These are phyloP conservation scores for Pleurozium schreberi DNA, from an alignment of 225 moss, liverwort and hornwort genomes.

Conservation along the genomic window DNA sequence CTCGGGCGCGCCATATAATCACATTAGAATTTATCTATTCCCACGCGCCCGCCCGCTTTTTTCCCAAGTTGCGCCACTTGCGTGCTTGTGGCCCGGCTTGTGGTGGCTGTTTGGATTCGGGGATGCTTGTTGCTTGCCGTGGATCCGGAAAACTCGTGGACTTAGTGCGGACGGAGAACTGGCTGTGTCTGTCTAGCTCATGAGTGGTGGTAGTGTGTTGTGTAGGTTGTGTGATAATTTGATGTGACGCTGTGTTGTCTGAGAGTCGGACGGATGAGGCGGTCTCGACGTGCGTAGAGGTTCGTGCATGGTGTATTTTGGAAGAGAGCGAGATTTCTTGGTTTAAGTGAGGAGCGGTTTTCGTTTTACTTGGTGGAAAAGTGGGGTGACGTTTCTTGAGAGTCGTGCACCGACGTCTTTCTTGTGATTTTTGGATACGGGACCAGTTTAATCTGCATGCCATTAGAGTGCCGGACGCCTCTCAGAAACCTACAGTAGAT, in stretches of 20 bases:
- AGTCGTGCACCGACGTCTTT: neutral
- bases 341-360: neutral
- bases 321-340: neutral
- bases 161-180: neutral
- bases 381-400: neutral
- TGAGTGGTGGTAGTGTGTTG: neutral
- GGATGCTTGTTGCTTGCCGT: neutral
- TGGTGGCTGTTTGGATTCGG: neutral
- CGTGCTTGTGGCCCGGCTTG: neutral
- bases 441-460: neutral
- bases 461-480: neutral
- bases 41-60: neutral
- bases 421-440: neutral
- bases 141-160: neutral
- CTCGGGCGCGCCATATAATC: neutral
- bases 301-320: neutral
- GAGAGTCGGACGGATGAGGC: neutral
- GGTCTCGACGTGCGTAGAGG: neutral
- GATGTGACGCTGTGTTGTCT: neutral
- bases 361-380: neutral
- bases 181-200: neutral
- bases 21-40: neutral
- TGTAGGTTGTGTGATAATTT: neutral
- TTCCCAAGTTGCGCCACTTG: neutral
- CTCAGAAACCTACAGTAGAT: neutral